phyloP scores from a whole-genome alignment of 306 rosid genomes.

The Gynostemma pentaphyllum region DNA sequence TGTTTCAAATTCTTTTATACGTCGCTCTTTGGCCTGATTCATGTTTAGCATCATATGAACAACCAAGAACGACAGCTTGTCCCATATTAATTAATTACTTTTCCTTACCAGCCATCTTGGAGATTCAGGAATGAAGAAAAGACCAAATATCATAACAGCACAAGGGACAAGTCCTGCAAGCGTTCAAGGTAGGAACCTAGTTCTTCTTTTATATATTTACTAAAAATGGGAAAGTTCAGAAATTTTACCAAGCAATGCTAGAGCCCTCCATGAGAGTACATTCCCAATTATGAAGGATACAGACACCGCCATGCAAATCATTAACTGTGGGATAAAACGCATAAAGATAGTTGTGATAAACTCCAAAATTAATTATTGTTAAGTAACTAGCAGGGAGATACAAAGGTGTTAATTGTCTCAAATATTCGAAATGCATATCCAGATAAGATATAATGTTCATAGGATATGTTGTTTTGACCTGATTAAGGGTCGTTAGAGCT shows the following conservation, averaged over 20 bases:
- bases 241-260: conserved; percentile 56
- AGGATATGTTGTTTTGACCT: conserved; percentile 28
- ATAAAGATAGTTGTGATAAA: not conserved
- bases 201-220: not conserved
- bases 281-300: conserved; percentile 64
- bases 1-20: conserved; percentile 38
- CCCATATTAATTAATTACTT: not conserved
- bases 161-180: conserved; percentile 69
- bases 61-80: not conserved
- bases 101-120: conserved; percentile 92
- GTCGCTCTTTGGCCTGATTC: conserved; percentile 64
- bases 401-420: not conserved
- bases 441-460: not conserved
- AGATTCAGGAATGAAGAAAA: conserved; percentile 84
- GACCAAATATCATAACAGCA: conserved; percentile 63
- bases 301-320: conserved; percentile 61
- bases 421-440: not conserved
- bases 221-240: not conserved
- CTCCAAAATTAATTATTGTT: not conserved
- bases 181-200: conserved; percentile 3
- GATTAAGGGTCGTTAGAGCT: conserved; percentile 67
- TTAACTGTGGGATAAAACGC: conserved; percentile 36
- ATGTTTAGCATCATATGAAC: conserved; percentile 3
- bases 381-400: not conserved
- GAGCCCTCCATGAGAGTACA: conserved; percentile 63